Evolutionary conservation across 192 early-diverging fungal genomes (phyloP), one percentile per base, ranked within the genome.

Genomic region (Coemansia sp.): DNA sequence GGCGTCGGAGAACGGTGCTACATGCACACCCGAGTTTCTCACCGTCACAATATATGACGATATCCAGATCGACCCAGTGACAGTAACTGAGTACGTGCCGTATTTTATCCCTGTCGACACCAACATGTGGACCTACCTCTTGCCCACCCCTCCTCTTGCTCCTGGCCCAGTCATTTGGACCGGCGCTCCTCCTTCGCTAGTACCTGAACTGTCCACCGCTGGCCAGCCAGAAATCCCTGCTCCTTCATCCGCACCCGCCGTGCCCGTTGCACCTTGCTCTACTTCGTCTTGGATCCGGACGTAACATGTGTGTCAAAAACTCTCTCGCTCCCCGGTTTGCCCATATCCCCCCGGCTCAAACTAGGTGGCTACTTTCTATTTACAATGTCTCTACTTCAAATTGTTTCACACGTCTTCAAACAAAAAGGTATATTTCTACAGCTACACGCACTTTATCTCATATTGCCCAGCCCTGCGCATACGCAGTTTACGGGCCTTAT

Each of bases 111-210:
- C 66, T 4, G 17, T 68, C 26, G 58, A 53, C 8, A 61, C 59
- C 7, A 32, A 55, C 3, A 34, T 46, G 21, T 70, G 68, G 68
- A 29, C 48, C 38, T 6, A 59, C 26, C 29, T 43, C n/a, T 24
- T n/a, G 21, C 44, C 60, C 7, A 48, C 44, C n/a, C 53, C 37
- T 21, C 55, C 62, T 18, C 74, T 65, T 29, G 70, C 15, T 9
- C 76, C 70, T 15, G 76, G 76, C 1, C 76, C 70, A 8, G 70
- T 79, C 10, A 61, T 79, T 33, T 72, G 65, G 75, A 64, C 68
- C 60, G 42, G 43, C 27, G 17, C 41, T 19, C 58, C 53, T 24
- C 46, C 26, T 24, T 38, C 53, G 9, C 27, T 26, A 5, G 3
- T 14, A 29, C 34, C 62, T 27, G 14, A 29, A 24, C 22, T 57